Evolutionary conservation across 1,284 basidiomycete species (phyloP), one percentile per base, ranked within the genome.

Genomic region (Naganishia sp.): DNA sequence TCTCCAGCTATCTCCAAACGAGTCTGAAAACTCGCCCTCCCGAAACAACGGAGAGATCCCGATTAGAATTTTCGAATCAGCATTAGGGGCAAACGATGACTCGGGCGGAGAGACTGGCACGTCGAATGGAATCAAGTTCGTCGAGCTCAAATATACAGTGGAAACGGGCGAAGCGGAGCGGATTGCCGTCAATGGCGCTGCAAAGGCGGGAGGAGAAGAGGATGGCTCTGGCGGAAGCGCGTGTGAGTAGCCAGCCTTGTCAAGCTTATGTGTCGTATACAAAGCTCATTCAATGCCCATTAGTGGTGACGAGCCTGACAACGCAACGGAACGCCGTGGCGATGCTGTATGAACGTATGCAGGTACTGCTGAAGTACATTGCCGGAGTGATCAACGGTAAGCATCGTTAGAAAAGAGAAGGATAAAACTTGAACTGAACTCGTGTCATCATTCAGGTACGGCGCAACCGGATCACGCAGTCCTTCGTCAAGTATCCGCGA

Each of bases 151-250:
- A 84, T 77, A 75, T 65, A 75, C 73, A 64, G 88, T 99, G n/a
- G 93, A 97, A 79, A 97, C 94, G 0, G 95, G 95, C 33, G 96
- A 99, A 80, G 95, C 96, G 6, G 95, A 99, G 77, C 86, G 96
- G 36, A 97, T 99, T 70, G 96, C 96, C 1, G 95, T 99, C 0
- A 94, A 99, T 78, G 94, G 92, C 84, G 92, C 92, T 0, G 89
- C 92, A 15, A 88, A 88, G 75, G 92, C 92, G 43, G 76, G 77
- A 7, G 36, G 36, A 39, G 90, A 88, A 42, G 88, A 88, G 54
- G 88, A 89, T 55, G 72, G 64, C 89, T 87, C 6, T 90, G 87
- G 70, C 78, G 90, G 89, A 73, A 83, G 88, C 81, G 70, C 68
- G 21, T 71, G 79, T 80, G 67, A 71, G 78, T 23, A 13, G 77